These are phyloP conservation scores for Coemansia sp. DNA, from an alignment of 192 early-diverging fungal genomes.

Conservation along the genomic window DNA sequence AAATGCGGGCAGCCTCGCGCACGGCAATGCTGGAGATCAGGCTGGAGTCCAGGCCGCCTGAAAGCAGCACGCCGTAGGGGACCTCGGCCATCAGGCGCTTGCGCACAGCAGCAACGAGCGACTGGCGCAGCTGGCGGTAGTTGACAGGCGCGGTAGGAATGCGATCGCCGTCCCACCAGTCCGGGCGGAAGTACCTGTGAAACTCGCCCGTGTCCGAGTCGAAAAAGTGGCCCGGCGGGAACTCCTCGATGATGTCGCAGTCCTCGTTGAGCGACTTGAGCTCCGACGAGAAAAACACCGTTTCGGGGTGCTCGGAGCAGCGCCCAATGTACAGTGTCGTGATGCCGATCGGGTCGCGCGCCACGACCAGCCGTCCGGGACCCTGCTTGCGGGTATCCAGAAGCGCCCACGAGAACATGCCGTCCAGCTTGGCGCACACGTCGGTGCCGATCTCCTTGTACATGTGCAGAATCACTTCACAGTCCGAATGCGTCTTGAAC, in stretches of 20 bases:
- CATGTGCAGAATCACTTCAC: constrained; percentile 92
- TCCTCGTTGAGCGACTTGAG: constrained; percentile 96
- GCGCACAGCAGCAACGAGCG: constrained; percentile 83
- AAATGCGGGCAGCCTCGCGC: constrained; percentile 73
- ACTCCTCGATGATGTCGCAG: constrained; percentile 94
- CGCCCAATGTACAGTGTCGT: constrained; percentile 97
- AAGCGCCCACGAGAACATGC: constrained; percentile 95
- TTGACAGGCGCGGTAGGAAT: constrained; percentile 36
- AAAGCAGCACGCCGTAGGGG: constrained; percentile 94
- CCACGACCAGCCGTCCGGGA: constrained; percentile 81
- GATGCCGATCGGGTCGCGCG: constrained; percentile 97
- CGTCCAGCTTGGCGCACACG: constrained; percentile 85
- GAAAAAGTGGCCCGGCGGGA: constrained; percentile 97
- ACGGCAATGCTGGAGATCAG: constrained; percentile 94
- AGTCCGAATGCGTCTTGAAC: constrained; percentile 98
- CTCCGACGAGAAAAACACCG: constrained; percentile 91
- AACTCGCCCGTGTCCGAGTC: constrained; percentile 73
- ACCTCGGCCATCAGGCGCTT: constrained; percentile 98
- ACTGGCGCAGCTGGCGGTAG: constrained; percentile 72
- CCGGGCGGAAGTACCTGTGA: constrained; percentile 84
- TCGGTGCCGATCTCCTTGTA: constrained; percentile 83
- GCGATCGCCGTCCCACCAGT: constrained; percentile 72
- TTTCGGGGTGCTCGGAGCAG: constrained; percentile 74
- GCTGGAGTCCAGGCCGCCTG: constrained; percentile 92
- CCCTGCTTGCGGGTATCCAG: constrained; percentile 69